phyloP scores from a whole-genome alignment of 768 basidiomycete genomes.

The Calocera cornea region DNA sequence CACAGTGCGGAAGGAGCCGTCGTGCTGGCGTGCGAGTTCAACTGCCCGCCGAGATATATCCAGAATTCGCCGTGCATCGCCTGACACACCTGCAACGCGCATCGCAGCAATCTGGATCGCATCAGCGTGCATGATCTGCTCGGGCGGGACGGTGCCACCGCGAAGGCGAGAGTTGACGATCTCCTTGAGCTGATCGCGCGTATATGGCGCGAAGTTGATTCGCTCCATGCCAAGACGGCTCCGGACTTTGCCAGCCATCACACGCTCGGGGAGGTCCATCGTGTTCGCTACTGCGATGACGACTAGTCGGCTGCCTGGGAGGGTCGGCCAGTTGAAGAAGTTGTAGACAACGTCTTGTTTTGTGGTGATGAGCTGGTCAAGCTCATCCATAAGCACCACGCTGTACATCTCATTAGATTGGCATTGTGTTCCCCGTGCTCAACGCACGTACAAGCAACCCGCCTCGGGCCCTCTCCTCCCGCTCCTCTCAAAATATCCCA shows the following conservation, averaged over 20 bases:
- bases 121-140: constrained; percentile 36
- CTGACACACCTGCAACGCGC: constrained; percentile 68
- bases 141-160: constrained; percentile 31
- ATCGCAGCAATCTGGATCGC: constrained; percentile 78
- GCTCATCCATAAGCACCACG: constrained; percentile 94
- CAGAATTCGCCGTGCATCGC: constrained; percentile 83
- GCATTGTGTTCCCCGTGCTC: not conserved
- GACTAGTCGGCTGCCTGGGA: constrained; percentile 73
- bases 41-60: constrained; percentile 87
- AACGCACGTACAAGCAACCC: not conserved
- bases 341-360: constrained; percentile 99
- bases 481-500: constrained; percentile 58
- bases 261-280: constrained; percentile 92
- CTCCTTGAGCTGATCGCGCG: constrained; percentile 55
- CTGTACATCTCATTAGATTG: constrained; percentile 28
- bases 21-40: constrained; percentile 45
- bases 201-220: constrained; percentile 88
- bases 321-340: constrained; percentile 98
- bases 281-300: constrained; percentile 97
- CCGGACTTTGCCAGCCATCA: constrained; percentile 81
- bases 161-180: constrained; percentile 77
- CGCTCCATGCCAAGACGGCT: constrained; percentile 84
- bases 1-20: constrained; percentile 33
- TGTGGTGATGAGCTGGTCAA: constrained; percentile 88
- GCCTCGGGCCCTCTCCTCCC: constrained; percentile 50